phyloP scores from a whole-genome alignment of 768 basidiomycete species.

The Kwoniella sp. region DNA sequence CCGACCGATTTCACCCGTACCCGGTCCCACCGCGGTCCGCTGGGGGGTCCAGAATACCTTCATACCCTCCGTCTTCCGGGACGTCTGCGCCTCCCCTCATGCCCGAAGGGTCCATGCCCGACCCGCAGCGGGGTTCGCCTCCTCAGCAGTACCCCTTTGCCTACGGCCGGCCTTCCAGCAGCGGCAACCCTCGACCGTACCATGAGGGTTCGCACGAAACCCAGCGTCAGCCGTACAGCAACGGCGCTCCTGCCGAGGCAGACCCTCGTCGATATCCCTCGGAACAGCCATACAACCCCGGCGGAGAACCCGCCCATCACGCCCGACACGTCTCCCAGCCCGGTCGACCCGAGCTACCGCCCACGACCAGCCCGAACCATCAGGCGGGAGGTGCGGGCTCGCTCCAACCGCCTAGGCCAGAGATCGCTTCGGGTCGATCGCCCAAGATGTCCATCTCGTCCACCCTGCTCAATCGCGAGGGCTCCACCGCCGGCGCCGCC shows the following conservation, averaged over 20 bases:
- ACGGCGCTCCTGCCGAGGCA: too few species aligned
- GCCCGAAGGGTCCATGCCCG: background rate
- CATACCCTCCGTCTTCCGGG: conserved; percentile 3
- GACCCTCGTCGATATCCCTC: conserved; percentile 13
- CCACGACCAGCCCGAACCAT: too few species aligned
- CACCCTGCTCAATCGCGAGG: conserved; percentile 10
- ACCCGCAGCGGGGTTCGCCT: conserved; percentile 1
- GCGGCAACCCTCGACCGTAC: too few species aligned
- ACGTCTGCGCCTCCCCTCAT: background rate
- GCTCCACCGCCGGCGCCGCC: background rate
- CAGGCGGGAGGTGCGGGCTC: too few species aligned
- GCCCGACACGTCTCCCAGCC: conserved; percentile 10
- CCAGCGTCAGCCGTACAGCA: too few species aligned
- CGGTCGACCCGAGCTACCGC: background rate
- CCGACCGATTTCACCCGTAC: conserved; percentile 13
- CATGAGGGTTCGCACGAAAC: too few species aligned
- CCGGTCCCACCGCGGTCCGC: conserved; percentile 1
- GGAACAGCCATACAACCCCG: background rate
- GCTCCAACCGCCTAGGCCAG: conserved; percentile 8
- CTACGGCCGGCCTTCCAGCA: conserved; percentile 6
- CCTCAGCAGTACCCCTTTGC: conserved; percentile 9
- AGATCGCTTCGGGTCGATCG: conserved; percentile 15
- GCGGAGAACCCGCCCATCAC: conserved; percentile 1
- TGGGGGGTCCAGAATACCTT: background rate
- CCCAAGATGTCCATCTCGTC: conserved; percentile 26